Base-by-base conservation (phyloP, 2,329 filamentous ascomycete genomes). In the Alternaria triticina region DNA sequence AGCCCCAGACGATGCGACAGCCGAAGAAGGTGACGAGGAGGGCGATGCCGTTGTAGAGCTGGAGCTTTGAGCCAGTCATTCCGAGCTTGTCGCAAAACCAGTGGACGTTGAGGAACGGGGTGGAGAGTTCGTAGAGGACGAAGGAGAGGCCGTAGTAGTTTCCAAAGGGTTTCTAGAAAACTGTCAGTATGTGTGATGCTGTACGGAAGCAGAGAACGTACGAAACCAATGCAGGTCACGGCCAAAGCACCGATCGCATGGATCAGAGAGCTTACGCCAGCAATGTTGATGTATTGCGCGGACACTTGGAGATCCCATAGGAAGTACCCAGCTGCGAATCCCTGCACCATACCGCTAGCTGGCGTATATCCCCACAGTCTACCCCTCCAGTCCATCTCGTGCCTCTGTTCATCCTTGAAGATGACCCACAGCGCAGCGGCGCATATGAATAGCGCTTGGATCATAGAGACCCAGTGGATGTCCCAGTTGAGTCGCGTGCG, bases 1-100 rank as follows among this genome's bases (percentile, higher is more conserved):
- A 91, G 54, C 93, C 92, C 85, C 91, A 96, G 54, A 94, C 83
- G 11, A 96, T 85, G 56, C 92, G 91, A 75, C 90, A 91, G 61
- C 83, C 86, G 79, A 94, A 94, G 81, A 95, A 95, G 25, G 87
- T 91, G 64, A 83, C 80, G 50, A 94, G 86, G 4, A 96, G 86
- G 56, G 87, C 78, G 62, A 93, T 84, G 67, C 92, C 92, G 72
- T 96, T 95, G 80, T 92, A 90, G 15, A 94, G 85, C 81, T 96
- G 93, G 20, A 88, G 81, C 61, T 84, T 85, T 17, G 90, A 89
- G 25, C 93, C 93, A 1, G 92, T 96, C 84, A 93, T 88, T 71
- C 88, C 86, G 47, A 95, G 82, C 83, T 96, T 96, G 82, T 96
- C 92, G 81, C 91, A 92, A 83, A 96, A 95, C 92, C 93, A 96